These are phyloP conservation scores for Chlorella sp. DNA, from an alignment of 139 green algal genomes.

Conservation along the genomic window DNA sequence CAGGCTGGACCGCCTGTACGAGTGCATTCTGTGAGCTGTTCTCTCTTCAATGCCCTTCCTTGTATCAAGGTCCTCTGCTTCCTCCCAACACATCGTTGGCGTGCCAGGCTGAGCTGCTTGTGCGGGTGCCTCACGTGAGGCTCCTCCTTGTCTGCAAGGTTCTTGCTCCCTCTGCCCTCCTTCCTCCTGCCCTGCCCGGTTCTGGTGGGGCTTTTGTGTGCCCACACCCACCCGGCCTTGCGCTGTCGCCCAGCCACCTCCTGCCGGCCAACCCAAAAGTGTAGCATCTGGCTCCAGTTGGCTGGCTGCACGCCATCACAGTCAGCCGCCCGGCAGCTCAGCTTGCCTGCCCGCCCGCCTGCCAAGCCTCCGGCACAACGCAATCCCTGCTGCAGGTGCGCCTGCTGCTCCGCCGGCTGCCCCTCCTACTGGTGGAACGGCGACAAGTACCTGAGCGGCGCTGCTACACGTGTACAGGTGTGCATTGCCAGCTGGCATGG, in stretches of 20 bases:
- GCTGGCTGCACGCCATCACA: no score
- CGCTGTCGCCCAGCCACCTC: no score
- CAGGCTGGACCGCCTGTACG: constrained; percentile 98
- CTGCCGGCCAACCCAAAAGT: background rate
- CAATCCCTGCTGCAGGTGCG: constrained; percentile 55
- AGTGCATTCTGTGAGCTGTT: constrained; percentile 95
- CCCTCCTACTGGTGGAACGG: constrained; percentile 98
- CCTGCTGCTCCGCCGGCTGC: constrained; percentile 96
- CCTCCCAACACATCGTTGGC: no score
- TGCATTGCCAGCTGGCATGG: background rate
- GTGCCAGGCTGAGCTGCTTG: no score
- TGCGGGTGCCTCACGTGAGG: no score
- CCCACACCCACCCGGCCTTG: no score
- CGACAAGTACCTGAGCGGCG: constrained; percentile 98
- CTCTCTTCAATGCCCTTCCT: background rate
- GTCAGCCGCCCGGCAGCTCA: background rate
- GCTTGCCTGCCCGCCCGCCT: background rate
- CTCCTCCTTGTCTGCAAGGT: no score
- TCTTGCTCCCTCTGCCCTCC: no score
- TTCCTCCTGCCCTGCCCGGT: no score
- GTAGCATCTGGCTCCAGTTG: background rate
- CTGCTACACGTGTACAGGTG: constrained; percentile 95
- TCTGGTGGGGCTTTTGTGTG: no score
- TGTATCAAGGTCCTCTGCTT: no score
- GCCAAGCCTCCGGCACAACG: background rate